Percentiles rank a stretch among this genome's conserved stretches.
phyloP scores from a whole-genome alignment of 768 basidiomycete genomes.

The Pholiota microspora region DNA sequence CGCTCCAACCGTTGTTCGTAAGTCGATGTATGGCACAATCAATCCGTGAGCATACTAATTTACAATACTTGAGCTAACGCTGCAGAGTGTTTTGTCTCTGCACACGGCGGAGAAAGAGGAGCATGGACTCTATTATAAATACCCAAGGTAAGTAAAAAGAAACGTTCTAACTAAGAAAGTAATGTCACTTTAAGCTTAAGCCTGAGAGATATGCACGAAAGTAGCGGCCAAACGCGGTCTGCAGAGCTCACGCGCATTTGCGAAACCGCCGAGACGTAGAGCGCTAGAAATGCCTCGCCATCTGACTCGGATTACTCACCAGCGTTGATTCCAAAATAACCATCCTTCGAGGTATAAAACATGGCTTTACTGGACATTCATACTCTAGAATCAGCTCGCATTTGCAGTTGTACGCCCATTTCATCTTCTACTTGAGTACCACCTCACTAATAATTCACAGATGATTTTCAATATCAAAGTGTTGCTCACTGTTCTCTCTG shows the following conservation, averaged over 20 bases:
- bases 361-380: neutral
- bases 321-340: neutral
- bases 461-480: conserved; percentile 4
- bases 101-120: too few relatives aligned
- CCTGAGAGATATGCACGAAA: neutral
- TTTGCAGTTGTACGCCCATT: neutral
- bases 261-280: neutral
- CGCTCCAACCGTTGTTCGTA: too few relatives aligned
- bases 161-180: too few relatives aligned
- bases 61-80: too few relatives aligned
- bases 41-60: too few relatives aligned
- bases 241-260: neutral
- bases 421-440: neutral
- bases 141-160: too few relatives aligned
- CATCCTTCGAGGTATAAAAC: neutral
- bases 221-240: neutral
- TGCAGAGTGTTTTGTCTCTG: too few relatives aligned
- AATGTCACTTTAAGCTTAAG: too few relatives aligned
- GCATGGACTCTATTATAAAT: too few relatives aligned
- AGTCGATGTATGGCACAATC: too few relatives aligned
- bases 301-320: neutral
- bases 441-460: neutral
- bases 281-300: neutral
- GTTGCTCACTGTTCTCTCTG: neutral
- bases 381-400: neutral